Evolutionary conservation across 2,329 filamentous ascomycete genomes (phyloP), one percentile per base, ranked within the genome.

Genomic region (Aurifilum marmelostoma): DNA sequence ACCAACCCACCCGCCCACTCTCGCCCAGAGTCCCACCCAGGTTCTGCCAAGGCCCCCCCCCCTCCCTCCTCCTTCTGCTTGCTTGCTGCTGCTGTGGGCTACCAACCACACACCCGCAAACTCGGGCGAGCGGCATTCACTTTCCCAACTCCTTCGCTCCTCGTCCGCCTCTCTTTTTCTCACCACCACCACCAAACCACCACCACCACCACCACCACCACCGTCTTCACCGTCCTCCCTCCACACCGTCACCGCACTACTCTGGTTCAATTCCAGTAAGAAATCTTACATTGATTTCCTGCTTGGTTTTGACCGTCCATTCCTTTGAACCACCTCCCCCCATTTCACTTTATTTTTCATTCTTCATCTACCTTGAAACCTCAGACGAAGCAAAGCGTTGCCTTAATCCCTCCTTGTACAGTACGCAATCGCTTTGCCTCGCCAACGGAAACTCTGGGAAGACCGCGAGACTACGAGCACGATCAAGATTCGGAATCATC

Each of bases 241-340:
- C 68, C 47, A 63, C 70, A 43, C 54, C 66, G 41, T 68, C 68
- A 66, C 27, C 63, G 54, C 67, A 65, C 47, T 59, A 58, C 75
- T 75, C 76, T 87, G 85, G 86, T 82, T 80, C 85, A 83, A 85
- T 86, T 85, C 85, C 85, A 82, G 84, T 77, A 77, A 83, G 83
- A 81, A 77, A 81, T 82, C 81, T 82, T 74, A 50, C 67, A 75
- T 75, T 78, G 78, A 83, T 83, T 85, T 82, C 79, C 81, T 79
- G 56, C 85, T 88, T 68, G 86, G 85, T 85, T 80, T 87, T 81
- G 84, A 77, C 85, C 85, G 85, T 88, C 85, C 85, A 81, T 84
- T 88, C 85, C 83, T 83, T 84, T 85, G 73, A 71, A 73, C 61
- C 29, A 56, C 52, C 14, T 24, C 59, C 61, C 41, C 72, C 73